Evolutionary conservation across 1,139 yeast species (phyloP), one percentile per base, ranked within the genome.

Genomic region (Geotrichum restrictum): DNA sequence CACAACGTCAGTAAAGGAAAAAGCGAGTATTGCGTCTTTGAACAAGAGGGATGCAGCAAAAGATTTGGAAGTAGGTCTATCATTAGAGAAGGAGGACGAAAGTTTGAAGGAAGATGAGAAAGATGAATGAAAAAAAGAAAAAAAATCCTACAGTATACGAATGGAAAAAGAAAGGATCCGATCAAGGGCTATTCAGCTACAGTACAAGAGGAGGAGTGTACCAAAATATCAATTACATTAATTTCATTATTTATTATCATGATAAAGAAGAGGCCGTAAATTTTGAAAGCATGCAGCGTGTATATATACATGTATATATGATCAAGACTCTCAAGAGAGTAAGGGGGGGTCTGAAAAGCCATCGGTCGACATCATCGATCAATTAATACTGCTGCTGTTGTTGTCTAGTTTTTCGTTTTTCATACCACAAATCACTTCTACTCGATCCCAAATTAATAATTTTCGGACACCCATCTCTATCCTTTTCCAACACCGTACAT

Each of bases 381-480:
- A 7, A 22, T 21, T n/a, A 34, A n/a, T 21, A 48, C 6, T 19
- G 37, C 19, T 42, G 43, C 47, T 42, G 48, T 33, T 51, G 50
- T 39, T 45, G 50, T 34, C 48, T 51, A 8, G 47, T 38, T 58
- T 74, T 75, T 61, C 73, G 73, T 69, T 78, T 80, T 60, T 82
- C 87, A 63, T 79, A 83, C 60, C 81, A 80, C 71, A 78, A 73
- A 61, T 87, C 96, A 11, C 83, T 76, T 64, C 81, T 79, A 54
- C 83, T 79, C 32, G 88, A 80, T 3, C 98, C 97, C 51, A 88
- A 73, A 63, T 89, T 91, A 22, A 85, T 68, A 49, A 91, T 80
- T 60, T 85, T 77, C 0, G 98, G 98, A 70, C 98, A 91, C 1
- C 98, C 98, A 65, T 91, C 96, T 41, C 96, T 73, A 64, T 88